phyloP scores from a whole-genome alignment of 108 stramenopile species.

The Aurantiochytrium sp. region DNA sequence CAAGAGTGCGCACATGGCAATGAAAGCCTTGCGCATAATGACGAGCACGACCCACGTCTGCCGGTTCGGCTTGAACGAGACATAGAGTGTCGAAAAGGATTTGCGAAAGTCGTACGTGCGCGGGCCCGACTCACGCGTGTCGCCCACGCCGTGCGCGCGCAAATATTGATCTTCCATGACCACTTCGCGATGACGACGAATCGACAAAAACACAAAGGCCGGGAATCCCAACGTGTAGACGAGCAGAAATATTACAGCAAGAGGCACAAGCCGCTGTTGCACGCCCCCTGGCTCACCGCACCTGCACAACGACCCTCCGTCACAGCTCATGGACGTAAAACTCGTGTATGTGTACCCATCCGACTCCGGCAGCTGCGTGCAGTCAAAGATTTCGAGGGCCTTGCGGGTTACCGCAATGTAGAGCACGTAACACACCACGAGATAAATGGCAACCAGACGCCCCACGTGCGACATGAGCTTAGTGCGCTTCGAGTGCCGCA shows the following conservation, averaged over 20 bases:
- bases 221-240: conserved; percentile 33
- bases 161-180: conserved; percentile 25
- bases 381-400: conserved; percentile 36
- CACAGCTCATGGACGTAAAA: conserved; percentile 7
- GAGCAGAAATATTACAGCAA: conserved; percentile 9
- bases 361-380: not conserved
- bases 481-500: not conserved
- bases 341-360: conserved; percentile 37
- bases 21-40: conserved; percentile 25
- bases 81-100: conserved; percentile 21
- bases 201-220: not conserved
- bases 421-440: conserved; percentile 26
- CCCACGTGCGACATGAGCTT: conserved; percentile 18
- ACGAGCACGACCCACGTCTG: conserved; percentile 26
- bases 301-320: conserved; percentile 1
- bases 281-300: conserved; percentile 11
- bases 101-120: conserved; percentile 22
- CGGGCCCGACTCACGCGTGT: not conserved
- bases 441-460: not conserved
- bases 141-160: conserved; percentile 19
- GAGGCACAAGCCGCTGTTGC: conserved; percentile 13
- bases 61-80: conserved; percentile 25
- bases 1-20: conserved; percentile 21
- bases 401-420: conserved; percentile 29
- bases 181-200: not conserved